Evolutionary conservation across 108 stramenopile species (phyloP).

Genomic region (Hondaea fermentalgiana): DNA sequence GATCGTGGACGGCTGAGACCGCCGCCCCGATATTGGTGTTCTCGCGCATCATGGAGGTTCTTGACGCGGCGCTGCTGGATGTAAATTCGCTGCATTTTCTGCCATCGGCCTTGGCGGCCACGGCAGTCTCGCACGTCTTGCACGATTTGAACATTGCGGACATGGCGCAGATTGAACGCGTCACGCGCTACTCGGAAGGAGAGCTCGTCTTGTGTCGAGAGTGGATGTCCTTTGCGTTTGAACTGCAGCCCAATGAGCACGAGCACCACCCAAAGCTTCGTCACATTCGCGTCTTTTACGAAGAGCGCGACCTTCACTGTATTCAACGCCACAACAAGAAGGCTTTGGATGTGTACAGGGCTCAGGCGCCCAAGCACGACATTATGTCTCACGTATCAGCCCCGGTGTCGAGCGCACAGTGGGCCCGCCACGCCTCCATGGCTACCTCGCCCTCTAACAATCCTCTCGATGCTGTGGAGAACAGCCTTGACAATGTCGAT

Average conservation of each 20-base stretch:
- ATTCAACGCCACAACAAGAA: constrained; percentile 1
- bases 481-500: not conserved
- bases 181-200: not conserved
- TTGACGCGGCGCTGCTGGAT: not conserved
- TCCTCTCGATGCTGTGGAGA: not conserved
- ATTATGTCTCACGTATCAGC: not conserved
- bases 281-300: not conserved
- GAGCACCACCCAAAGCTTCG: not conserved
- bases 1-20: not conserved
- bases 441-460: not conserved
- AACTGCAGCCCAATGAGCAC: not conserved
- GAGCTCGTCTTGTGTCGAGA: not conserved
- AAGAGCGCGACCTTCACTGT: not conserved
- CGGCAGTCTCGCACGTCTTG: not conserved
- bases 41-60: not conserved
- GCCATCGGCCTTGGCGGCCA: not conserved
- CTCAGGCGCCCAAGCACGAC: not conserved
- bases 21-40: not conserved
- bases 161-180: not conserved
- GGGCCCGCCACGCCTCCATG: not conserved
- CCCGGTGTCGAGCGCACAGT: not conserved
- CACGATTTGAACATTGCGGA: not conserved
- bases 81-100: not conserved
- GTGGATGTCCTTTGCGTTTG: constrained; percentile 13
- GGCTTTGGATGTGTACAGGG: not conserved